phyloP scores from a whole-genome alignment of 148 eudicot genomes.

The Oxyria digyna region DNA sequence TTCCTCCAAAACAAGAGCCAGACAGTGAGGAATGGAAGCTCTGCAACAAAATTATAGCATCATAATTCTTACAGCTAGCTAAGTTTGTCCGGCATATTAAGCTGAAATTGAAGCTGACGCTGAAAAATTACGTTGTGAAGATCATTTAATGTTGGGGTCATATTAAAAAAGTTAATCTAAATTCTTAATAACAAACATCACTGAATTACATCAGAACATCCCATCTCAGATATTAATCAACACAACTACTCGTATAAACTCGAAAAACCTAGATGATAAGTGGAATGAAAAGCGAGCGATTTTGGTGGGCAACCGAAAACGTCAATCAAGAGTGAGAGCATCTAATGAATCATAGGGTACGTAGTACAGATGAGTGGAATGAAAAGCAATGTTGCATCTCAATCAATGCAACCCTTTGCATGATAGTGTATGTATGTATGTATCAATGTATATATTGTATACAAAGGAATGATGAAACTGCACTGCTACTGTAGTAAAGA shows the following conservation, averaged over 20 bases:
- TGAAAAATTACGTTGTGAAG: too few species aligned
- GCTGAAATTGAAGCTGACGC: too few species aligned
- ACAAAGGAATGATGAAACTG: background rate
- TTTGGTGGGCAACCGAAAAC: background rate
- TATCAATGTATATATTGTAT: background rate
- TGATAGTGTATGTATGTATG: background rate
- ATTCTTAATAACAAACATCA: too few species aligned
- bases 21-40: conserved; percentile 1
- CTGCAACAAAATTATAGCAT: background rate
- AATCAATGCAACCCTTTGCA: background rate
- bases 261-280: too few species aligned
- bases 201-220: too few species aligned
- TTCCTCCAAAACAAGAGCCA: background rate
- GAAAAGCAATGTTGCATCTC: background rate
- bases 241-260: too few species aligned
- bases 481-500: background rate
- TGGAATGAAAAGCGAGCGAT: background rate
- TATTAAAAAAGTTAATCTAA: too few species aligned
- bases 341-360: background rate
- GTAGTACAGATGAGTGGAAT: background rate
- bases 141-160: too few species aligned
- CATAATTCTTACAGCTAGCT: conserved; percentile 1
- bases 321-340: background rate
- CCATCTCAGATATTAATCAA: too few species aligned
- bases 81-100: too few species aligned